These are phyloP conservation scores for Epichloe sibirici DNA, from an alignment of 2,329 filamentous ascomycete species.

Conservation along the genomic window DNA sequence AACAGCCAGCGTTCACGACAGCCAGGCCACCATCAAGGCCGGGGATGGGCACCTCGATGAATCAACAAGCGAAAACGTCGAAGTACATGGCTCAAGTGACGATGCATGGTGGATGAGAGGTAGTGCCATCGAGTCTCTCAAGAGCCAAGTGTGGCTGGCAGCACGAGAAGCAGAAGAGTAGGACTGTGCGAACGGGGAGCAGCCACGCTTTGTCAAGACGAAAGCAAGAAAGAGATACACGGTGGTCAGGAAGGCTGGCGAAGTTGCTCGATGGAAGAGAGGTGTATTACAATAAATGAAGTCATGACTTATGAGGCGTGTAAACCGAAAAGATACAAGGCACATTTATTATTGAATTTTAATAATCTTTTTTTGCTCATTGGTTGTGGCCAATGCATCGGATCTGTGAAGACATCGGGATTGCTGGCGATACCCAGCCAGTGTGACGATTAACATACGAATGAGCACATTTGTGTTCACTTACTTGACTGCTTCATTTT, in stretches of 20 bases:
- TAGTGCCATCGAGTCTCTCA: slow-evolving; percentile 41
- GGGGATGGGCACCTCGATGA: slow-evolving; percentile 13
- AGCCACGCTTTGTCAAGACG: neutral
- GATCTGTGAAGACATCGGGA: no score
- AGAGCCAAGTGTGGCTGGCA: slow-evolving; percentile 42
- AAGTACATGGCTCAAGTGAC: slow-evolving; percentile 12
- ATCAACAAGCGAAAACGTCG: slow-evolving; percentile 11
- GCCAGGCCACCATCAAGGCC: slow-evolving; percentile 22
- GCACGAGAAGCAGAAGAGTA: slow-evolving; percentile 24
- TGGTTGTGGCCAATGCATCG: no score
- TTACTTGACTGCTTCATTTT: no score
- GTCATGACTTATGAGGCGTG: neutral
- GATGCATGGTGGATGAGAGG: slow-evolving; percentile 43
- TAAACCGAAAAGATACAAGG: neutral
- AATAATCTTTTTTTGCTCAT: no score
- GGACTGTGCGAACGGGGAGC: neutral
- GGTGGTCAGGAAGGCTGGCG: neutral
- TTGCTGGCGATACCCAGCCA: no score
- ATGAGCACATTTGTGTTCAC: no score
- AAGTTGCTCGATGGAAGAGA: neutral
- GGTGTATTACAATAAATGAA: neutral
- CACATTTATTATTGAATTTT: neutral
- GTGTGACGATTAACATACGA: no score
- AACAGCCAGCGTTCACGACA: slow-evolving; percentile 16
- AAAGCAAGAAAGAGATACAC: neutral